These are phyloP conservation scores for Stephania cephalantha DNA, from an alignment of 164 flowering plant species.

Conservation along the genomic window DNA sequence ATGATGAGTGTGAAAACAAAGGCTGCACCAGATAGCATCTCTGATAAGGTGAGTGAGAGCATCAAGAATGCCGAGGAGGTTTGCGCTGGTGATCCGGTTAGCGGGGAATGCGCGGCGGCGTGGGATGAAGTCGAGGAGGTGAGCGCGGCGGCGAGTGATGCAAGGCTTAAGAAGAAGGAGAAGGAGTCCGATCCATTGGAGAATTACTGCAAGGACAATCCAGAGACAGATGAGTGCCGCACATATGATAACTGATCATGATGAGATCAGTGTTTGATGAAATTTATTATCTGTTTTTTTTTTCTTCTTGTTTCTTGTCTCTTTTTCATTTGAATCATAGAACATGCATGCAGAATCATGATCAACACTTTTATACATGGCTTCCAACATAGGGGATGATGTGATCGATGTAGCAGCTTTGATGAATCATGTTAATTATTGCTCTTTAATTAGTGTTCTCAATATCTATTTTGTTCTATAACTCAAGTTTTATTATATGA, in stretches of 20 bases:
- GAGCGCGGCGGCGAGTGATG: conserved; percentile 82
- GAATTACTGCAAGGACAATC: conserved; percentile 75
- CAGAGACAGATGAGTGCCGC: conserved; percentile 84
- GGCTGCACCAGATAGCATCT: conserved; percentile 23
- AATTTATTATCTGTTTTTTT: background rate
- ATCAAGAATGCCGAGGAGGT: conserved; percentile 38
- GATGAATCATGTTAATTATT: background rate
- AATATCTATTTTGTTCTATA: too few relatives aligned
- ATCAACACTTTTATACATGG: too few relatives aligned
- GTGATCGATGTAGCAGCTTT: background rate
- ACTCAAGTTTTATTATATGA: background rate
- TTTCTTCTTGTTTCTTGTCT: background rate
- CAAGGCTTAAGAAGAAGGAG: conserved; percentile 39
- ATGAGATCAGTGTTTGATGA: background rate
- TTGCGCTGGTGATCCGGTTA: conserved; percentile 35
- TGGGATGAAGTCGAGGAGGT: conserved; percentile 94
- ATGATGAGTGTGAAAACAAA: conserved; percentile 16
- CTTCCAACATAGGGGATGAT: too few relatives aligned
- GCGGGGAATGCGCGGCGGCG: conserved; percentile 62
- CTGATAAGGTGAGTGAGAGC: conserved; percentile 38
- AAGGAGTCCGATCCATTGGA: conserved; percentile 66
- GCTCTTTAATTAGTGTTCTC: background rate
- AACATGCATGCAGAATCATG: too few relatives aligned
- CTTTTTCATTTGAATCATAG: too few relatives aligned
- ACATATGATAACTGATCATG: conserved; percentile 49